These are phyloP conservation scores for Ganoderma boninense DNA, from an alignment of 1,284 basidiomycete genomes.

Conservation along the genomic window DNA sequence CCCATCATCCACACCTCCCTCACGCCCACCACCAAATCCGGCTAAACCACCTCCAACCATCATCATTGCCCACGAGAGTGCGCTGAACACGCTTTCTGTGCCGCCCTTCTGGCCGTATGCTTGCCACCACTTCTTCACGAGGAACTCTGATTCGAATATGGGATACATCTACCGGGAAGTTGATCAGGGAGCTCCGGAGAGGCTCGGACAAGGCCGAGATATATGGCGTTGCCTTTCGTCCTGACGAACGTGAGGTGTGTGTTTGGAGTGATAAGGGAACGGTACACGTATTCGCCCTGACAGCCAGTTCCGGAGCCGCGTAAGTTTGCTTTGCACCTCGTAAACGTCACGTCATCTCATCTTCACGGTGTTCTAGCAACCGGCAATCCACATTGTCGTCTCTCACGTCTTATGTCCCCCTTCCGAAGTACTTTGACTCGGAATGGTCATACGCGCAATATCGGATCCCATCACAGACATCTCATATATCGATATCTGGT, in stretches of 20 bases:
- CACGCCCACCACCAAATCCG: constrained; percentile 60
- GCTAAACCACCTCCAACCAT: constrained; percentile 79
- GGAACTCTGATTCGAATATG: constrained; percentile 93
- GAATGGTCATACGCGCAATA: constrained; percentile 96
- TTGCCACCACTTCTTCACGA: constrained; percentile 87
- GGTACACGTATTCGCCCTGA: constrained; percentile 87
- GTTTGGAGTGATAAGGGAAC: constrained; percentile 98
- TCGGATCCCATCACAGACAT: constrained; percentile 83
- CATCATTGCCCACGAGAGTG: constrained; percentile 86
- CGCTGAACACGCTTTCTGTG: constrained; percentile 81
- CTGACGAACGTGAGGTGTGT: constrained; percentile 82
- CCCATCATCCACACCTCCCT: constrained; percentile 53
- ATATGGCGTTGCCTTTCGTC: constrained; percentile 85
- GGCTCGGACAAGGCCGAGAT: constrained; percentile 93
- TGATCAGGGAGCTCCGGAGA: constrained; percentile 84
- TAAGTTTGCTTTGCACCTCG: constrained; percentile 48
- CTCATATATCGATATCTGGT: constrained; percentile 80
- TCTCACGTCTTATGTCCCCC: constrained; percentile 77
- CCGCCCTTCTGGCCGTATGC: constrained; percentile 82
- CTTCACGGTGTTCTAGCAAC: constrained; percentile 56
- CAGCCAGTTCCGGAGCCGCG: constrained; percentile 67
- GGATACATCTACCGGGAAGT: constrained; percentile 81
- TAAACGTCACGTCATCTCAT: constrained; percentile 7
- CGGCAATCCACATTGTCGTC: constrained; percentile 83
- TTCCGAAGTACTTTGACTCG: constrained; percentile 93